Evolutionary conservation across 1,139 yeast genomes (phyloP).

Genomic region (Yamadazyma diospyri): DNA sequence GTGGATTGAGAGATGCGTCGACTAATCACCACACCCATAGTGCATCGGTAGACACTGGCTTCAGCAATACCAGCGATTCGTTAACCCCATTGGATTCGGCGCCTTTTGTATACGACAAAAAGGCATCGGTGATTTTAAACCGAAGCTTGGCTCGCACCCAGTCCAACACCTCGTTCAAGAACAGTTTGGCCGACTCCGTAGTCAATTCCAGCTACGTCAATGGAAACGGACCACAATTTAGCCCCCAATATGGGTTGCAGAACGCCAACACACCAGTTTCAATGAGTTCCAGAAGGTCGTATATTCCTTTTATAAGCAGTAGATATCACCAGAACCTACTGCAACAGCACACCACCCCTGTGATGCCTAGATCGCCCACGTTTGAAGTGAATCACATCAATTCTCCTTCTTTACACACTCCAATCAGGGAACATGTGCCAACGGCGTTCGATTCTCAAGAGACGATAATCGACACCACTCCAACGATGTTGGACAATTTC

Average conservation of each 20-base stretch:
- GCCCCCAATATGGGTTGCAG: too few species aligned
- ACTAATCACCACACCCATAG: conserved; percentile 37
- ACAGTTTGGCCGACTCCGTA: conserved; percentile 64
- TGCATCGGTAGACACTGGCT: conserved; percentile 48
- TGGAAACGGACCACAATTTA: background rate
- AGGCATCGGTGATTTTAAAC: conserved; percentile 71
- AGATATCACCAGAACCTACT: conserved; percentile 17
- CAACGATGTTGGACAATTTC: conserved; percentile 26
- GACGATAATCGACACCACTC: conserved; percentile 8
- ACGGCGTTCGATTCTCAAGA: conserved; percentile 9
- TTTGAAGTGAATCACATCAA: conserved; percentile 17
- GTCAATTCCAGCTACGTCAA: conserved; percentile 21
- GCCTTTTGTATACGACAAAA: conserved; percentile 76
- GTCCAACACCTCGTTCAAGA: conserved; percentile 73
- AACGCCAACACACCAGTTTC: conserved; percentile 16
- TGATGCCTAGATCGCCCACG: conserved; percentile 20
- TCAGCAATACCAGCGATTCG: conserved; percentile 32
- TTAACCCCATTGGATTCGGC: conserved; percentile 62
- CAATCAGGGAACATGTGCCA: conserved; percentile 3
- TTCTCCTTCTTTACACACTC: conserved; percentile 9
- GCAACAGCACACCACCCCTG: conserved; percentile 19
- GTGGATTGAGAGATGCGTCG: conserved; percentile 2
- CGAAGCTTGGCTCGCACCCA: conserved; percentile 73
- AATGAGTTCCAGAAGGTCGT: conserved; percentile 29
- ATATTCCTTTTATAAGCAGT: conserved; percentile 43